phyloP scores from a whole-genome alignment of 164 flowering plant genomes.

The Santalum album region DNA sequence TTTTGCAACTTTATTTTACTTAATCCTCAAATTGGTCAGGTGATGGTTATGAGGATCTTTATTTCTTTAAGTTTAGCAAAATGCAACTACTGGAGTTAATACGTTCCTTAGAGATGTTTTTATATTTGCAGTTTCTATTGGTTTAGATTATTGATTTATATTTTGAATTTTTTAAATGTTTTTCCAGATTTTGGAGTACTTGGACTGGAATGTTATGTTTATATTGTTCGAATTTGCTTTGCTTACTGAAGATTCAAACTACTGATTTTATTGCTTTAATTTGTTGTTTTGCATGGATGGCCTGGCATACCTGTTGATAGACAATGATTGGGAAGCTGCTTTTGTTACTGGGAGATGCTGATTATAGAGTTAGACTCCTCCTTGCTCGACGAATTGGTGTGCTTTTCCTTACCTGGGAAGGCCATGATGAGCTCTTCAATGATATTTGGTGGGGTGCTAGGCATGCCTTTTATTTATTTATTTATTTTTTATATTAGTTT shows the following conservation, averaged over 20 bases:
- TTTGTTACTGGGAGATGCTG: conserved; percentile 68
- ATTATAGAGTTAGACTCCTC: conserved; percentile 75
- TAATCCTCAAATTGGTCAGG: conserved; percentile 66
- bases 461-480: neutral
- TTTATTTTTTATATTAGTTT: neutral
- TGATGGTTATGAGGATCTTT: conserved; percentile 9
- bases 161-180: neutral
- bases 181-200: neutral
- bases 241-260: neutral
- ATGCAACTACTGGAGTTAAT: too few relatives aligned
- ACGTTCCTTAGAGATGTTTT: too few relatives aligned
- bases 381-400: conserved; percentile 66
- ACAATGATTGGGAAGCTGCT: conserved; percentile 71
- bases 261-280: neutral
- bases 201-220: neutral
- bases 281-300: conserved; percentile 2
- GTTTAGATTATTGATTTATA: neutral
- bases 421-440: conserved; percentile 77
- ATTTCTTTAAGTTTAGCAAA: neutral
- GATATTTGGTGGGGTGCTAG: conserved; percentile 73
- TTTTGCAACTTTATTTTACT: conserved; percentile 59
- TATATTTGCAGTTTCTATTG: too few relatives aligned
- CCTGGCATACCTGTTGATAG: conserved; percentile 24
- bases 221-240: neutral
- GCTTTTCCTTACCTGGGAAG: conserved; percentile 95